Evolutionary conservation across 2,329 filamentous ascomycete species (phyloP).

Genomic region (Xylariaceae sp.): DNA sequence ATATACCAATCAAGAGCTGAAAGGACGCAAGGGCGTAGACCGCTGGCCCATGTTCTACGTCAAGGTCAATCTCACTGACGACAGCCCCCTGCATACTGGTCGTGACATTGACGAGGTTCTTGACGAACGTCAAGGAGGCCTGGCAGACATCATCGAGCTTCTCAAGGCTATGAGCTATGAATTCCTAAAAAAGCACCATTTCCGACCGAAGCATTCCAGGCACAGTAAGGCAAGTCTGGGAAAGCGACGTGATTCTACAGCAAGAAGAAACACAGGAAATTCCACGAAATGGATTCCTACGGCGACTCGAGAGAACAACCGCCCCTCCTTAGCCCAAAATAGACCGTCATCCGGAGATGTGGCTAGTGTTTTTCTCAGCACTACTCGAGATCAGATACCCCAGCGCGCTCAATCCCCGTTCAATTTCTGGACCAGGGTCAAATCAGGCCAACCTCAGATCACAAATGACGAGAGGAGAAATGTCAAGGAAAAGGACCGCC

Average conservation of each 20-base stretch:
- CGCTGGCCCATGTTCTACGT: constrained; percentile 87
- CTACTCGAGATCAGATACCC: constrained; percentile 29
- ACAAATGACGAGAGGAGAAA: neutral
- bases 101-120: constrained; percentile 36
- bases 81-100: constrained; percentile 7
- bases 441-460: constrained; percentile 25
- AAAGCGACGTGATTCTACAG: neutral
- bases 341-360: constrained; percentile 14
- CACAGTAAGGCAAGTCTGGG: neutral
- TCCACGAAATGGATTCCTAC: constrained; percentile 12
- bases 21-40: constrained; percentile 64
- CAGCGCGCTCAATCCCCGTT: constrained; percentile 28
- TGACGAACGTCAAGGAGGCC: constrained; percentile 39
- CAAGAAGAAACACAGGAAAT: neutral
- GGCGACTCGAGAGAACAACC: neutral
- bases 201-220: constrained; percentile 47
- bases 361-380: constrained; percentile 29
- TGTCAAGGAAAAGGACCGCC: no score
- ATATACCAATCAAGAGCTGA: constrained; percentile 48
- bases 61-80: constrained; percentile 47
- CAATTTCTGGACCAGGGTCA: constrained; percentile 33
- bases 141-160: constrained; percentile 60
- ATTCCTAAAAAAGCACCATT: constrained; percentile 71
- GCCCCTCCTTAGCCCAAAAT: neutral
- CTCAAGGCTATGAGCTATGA: constrained; percentile 65